Evolutionary conservation across 768 basidiomycete genomes (phyloP), one percentile per base, ranked within the genome.

Genomic region (Auricularia auricula-judae): DNA sequence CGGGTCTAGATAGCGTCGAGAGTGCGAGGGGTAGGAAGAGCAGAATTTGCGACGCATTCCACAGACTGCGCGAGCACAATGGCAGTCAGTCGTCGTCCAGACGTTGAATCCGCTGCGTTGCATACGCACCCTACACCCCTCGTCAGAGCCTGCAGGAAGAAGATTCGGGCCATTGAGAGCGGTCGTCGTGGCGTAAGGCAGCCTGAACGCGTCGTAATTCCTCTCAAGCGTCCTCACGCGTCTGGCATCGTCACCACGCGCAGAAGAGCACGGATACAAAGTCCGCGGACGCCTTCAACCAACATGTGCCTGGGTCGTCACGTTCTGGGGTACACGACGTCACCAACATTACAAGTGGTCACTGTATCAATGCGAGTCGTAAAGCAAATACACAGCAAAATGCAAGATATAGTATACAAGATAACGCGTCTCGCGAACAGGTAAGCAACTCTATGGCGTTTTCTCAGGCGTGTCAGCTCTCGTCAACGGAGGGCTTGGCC

Each of bases 1-100:
- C 91, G 36, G 84, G 78, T 33, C 81, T 85, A 36, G 89, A 91
- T 63, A 93, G 82, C 12, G 92, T 92, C 59, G 88, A 88, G 65
- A 93, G 80, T 18, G 91, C 93, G 66, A 93, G 78, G 1, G 91
- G 91, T 61, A 93, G 83, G 74, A 87, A 93, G 36, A 93, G 81
- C 60, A 93, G 78, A 68, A 93, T 90, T 72, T 93, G 91, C 39
- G 88, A 71, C 65, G 83, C 88, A 53, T 89, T 92, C 10, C 86
- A 87, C 64, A 91, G 76, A 71, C 90, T 89, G 72, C 36, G 62
- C 10, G 34, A 29, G 29, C 29, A 29, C 29, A 29, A 29, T 29
- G 29, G 16, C 11, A 44, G 43, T 44, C 18, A 44, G 43, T 44
- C 43, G 10, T 10, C 43, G 16, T 10, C 47, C 47, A 51, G 47